These are phyloP conservation scores for Primulina huaijiensis DNA, from an alignment of 257 asterid species.

Conservation along the genomic window DNA sequence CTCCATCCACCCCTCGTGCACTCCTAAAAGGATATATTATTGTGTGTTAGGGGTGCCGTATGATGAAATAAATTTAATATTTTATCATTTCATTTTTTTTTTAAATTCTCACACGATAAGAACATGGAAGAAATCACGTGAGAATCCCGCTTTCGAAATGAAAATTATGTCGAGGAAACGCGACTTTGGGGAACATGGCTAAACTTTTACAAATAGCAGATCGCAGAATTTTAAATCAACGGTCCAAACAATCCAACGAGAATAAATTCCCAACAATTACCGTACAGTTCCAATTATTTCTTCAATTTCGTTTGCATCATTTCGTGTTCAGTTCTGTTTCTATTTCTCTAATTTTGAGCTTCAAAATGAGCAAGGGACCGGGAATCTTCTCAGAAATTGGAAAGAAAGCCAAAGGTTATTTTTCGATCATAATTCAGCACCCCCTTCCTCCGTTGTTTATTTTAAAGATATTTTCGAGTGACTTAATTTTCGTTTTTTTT, in stretches of 20 bases:
- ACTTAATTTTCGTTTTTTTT: slow-evolving; percentile 16
- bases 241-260: slow-evolving; percentile 15
- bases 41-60: too few species aligned
- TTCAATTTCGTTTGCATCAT: background rate
- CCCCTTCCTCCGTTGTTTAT: background rate
- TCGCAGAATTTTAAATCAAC: slow-evolving; percentile 2
- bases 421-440: background rate
- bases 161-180: too few species aligned
- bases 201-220: background rate
- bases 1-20: too few species aligned
- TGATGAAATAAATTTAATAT: too few species aligned
- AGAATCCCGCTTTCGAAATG: too few species aligned
- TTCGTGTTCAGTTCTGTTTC: slow-evolving; percentile 4
- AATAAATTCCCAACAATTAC: background rate
- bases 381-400: slow-evolving; percentile 67
- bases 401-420: slow-evolving; percentile 59
- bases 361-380: slow-evolving; percentile 60
- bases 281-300: background rate
- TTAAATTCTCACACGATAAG: too few species aligned
- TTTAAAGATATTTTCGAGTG: background rate
- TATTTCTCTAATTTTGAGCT: background rate
- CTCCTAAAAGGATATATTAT: too few species aligned
- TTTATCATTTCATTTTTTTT: too few species aligned
- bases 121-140: too few species aligned
- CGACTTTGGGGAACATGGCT: too few species aligned